Evolutionary conservation across 2,329 filamentous ascomycete species (phyloP).

Genomic region (Pyrenochaeta sp.): DNA sequence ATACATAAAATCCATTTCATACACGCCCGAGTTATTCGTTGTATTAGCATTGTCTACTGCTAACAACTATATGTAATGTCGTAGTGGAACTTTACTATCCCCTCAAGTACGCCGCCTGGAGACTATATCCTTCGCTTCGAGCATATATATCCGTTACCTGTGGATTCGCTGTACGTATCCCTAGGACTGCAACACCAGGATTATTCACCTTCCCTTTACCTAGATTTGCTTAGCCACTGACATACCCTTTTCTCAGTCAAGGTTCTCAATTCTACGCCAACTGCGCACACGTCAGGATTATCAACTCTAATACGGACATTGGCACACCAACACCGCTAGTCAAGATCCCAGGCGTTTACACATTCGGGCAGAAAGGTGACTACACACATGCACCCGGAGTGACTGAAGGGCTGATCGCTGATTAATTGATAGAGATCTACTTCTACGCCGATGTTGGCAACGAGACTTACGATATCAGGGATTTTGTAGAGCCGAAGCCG

Average conservation of each 20-base stretch:
- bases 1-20: too few species aligned
- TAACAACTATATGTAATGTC: too few species aligned
- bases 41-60: too few species aligned
- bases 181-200: neutral
- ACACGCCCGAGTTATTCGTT: too few species aligned
- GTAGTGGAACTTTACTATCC: too few species aligned
- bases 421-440: slow-evolving; percentile 16
- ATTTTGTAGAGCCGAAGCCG: slow-evolving; percentile 27
- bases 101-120: slow-evolving; percentile 13
- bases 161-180: slow-evolving; percentile 15
- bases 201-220: neutral
- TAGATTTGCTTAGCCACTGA: too few species aligned
- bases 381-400: neutral
- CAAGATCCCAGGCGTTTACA: neutral
- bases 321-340: neutral
- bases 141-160: slow-evolving; percentile 23
- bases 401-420: too few species aligned
- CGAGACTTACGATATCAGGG: slow-evolving; percentile 26
- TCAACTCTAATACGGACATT: neutral
- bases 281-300: neutral
- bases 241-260: neutral
- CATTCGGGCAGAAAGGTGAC: neutral
- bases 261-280: neutral
- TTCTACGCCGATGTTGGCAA: slow-evolving; percentile 26
- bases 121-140: slow-evolving; percentile 23